Evolutionary conservation across 176 grass and related monocot genomes (phyloP).

Genomic region (Cenchrus purpureus): DNA sequence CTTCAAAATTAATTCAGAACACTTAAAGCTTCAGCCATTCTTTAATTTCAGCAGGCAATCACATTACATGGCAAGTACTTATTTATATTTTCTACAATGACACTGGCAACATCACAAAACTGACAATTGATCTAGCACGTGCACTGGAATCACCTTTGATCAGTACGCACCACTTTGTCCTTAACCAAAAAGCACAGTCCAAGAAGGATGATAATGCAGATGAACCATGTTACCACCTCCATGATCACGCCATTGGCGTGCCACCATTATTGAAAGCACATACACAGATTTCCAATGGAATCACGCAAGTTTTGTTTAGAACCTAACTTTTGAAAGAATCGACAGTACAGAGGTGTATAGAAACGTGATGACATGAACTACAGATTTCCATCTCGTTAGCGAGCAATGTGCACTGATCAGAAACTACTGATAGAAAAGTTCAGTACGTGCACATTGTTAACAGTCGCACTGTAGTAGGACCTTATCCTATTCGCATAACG

Average conservation of each 20-base stretch:
- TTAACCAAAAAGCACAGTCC: background rate
- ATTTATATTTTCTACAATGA: background rate
- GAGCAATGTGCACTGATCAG: background rate
- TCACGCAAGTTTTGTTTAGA: conserved; percentile 12
- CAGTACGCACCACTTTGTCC: background rate
- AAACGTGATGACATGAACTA: background rate
- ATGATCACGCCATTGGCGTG: background rate
- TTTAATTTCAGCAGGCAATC: background rate
- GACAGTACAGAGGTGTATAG: background rate
- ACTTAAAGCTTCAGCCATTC: background rate
- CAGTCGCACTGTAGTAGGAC: background rate
- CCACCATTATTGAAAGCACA: background rate
- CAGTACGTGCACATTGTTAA: background rate
- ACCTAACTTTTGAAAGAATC: conserved; percentile 26
- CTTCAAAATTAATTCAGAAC: background rate
- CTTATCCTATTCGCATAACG: background rate
- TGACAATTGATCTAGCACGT: background rate
- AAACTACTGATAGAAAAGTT: background rate
- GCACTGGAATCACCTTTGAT: background rate
- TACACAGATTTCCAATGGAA: background rate
- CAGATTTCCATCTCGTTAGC: background rate
- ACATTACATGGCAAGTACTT: background rate
- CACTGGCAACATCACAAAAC: background rate
- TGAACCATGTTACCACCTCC: background rate
- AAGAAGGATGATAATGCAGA: background rate